A percentile compares a stretch with the other conserved stretches of the same genome.
These are phyloP conservation scores for Angophora floribunda DNA, from an alignment of 345 rosid species.

Conservation along the genomic window DNA sequence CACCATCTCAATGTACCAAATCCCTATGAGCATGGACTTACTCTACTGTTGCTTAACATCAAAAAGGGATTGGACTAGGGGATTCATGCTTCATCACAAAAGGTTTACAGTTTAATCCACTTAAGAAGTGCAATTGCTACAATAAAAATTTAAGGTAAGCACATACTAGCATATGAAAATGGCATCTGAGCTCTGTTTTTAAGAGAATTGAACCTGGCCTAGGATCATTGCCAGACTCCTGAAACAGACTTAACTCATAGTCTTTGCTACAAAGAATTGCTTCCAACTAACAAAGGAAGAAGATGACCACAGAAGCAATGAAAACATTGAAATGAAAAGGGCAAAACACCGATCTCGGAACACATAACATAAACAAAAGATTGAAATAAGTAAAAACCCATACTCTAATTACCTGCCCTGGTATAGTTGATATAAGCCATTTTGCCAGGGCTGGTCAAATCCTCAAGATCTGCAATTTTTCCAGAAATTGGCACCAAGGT, in stretches of 20 bases:
- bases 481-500: background rate
- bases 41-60: background rate
- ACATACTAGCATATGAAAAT: background rate
- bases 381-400: background rate
- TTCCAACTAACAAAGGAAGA: background rate
- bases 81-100: background rate
- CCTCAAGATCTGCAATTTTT: slow-evolving; percentile 48
- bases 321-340: background rate
- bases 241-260: background rate
- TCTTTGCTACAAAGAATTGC: background rate
- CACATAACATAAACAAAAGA: background rate
- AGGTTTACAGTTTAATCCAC: background rate
- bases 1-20: background rate
- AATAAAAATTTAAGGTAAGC: background rate
- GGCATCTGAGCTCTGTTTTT: background rate
- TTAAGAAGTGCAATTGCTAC: background rate
- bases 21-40: background rate
- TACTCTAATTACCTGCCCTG: slow-evolving; percentile 47
- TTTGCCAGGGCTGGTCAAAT: slow-evolving; percentile 43
- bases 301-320: background rate
- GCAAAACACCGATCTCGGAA: background rate
- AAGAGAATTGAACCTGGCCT: background rate
- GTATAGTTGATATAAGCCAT: slow-evolving; percentile 61
- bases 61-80: background rate
- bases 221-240: background rate